Evolutionary conservation across 2,329 filamentous ascomycete species (phyloP).

Genomic region (Fulvia fulva): DNA sequence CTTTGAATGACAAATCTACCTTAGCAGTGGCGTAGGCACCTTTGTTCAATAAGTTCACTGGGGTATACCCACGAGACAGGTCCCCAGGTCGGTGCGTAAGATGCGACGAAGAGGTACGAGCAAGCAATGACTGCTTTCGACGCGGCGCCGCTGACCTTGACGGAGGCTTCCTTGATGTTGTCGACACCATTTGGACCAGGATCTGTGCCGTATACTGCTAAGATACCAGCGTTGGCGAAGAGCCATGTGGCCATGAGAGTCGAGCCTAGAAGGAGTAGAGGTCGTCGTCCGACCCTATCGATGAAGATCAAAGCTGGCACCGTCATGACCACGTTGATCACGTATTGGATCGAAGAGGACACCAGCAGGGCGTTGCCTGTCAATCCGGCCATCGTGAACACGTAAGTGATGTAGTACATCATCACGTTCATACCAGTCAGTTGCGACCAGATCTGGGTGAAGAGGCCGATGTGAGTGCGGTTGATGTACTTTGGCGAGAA

Average conservation of each 20-base stretch:
- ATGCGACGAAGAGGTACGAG: constrained; percentile 69
- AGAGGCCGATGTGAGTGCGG: constrained; percentile 65
- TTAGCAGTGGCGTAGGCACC: too few relatives aligned
- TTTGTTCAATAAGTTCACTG: constrained; percentile 34
- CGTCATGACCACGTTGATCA: constrained; percentile 77
- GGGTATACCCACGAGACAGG: constrained; percentile 51
- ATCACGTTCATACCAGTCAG: constrained; percentile 72
- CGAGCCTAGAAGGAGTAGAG: constrained; percentile 60
- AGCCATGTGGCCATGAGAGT: constrained; percentile 61
- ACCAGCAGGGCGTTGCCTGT: constrained; percentile 53
- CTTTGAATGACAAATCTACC: too few relatives aligned
- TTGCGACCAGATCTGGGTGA: constrained; percentile 70
- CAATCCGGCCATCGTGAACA: constrained; percentile 70
- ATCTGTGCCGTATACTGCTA: constrained; percentile 55
- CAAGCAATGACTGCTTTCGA: constrained; percentile 58
- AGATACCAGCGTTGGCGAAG: constrained; percentile 59
- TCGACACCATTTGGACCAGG: constrained; percentile 34
- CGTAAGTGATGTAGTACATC: constrained; percentile 51
- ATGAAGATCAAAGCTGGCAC: constrained; percentile 70
- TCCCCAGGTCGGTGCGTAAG: constrained; percentile 63
- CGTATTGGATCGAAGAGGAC: constrained; percentile 66
- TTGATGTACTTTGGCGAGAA: constrained; percentile 68
- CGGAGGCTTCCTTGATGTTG: constrained; percentile 41
- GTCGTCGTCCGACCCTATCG: constrained; percentile 70
- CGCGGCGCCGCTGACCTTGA: constrained; percentile 38